Evolutionary conservation across 345 rosid genomes (phyloP).

Genomic region (Murraya koenigii): DNA sequence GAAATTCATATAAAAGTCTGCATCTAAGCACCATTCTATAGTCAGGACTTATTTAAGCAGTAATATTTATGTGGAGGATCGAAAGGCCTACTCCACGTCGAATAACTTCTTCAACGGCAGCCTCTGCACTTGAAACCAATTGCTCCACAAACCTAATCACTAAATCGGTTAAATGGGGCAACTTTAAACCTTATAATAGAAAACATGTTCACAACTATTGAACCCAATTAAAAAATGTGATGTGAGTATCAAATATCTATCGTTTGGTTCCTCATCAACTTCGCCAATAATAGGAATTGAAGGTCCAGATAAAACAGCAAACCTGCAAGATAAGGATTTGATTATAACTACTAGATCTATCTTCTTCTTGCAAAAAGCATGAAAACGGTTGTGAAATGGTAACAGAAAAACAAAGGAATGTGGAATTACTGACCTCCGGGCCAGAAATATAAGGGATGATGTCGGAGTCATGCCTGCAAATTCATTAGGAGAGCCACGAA

Average conservation of each 20-base stretch:
- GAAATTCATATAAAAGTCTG: no score
- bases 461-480: constrained; percentile 94
- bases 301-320: constrained; percentile 95
- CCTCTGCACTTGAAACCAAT: constrained; percentile 93
- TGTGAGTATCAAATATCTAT: constrained; percentile 44
- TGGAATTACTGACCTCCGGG: constrained; percentile 54
- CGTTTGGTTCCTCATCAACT: constrained; percentile 96
- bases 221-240: background rate
- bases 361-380: constrained; percentile 12
- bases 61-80: background rate
- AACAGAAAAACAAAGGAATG: background rate
- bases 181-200: background rate
- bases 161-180: constrained; percentile 3
- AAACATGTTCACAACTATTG: background rate
- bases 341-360: constrained; percentile 14
- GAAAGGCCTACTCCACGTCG: constrained; percentile 68
- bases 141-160: constrained; percentile 83
- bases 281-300: constrained; percentile 97
- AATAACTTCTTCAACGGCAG: constrained; percentile 96
- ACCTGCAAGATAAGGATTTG: constrained; percentile 43
- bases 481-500: constrained; percentile 99
- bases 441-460: constrained; percentile 94
- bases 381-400: background rate
- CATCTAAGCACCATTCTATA: no score
- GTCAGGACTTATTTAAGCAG: background rate